These are phyloP conservation scores for Eucalyptus virginea DNA, from an alignment of 345 rosid genomes.

Conservation along the genomic window DNA sequence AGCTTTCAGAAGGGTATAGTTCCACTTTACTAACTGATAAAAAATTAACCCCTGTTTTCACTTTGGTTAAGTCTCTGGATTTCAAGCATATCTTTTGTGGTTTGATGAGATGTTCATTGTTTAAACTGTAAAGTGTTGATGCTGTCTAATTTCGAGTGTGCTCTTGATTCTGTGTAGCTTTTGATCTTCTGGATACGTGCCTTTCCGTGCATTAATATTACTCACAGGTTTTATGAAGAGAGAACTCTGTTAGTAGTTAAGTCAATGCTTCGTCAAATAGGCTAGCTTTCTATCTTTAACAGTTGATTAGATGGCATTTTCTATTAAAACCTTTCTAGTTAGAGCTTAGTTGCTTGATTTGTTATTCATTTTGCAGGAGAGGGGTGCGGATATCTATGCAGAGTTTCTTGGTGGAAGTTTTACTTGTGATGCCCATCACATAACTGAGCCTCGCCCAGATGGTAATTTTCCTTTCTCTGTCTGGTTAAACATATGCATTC, in stretches of 20 bases:
- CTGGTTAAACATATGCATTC: background rate
- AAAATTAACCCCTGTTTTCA: background rate
- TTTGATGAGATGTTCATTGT: background rate
- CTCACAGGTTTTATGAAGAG: background rate
- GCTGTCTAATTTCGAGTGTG: background rate
- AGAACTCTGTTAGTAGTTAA: background rate
- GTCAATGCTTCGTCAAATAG: background rate
- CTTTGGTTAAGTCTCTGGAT: background rate
- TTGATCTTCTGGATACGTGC: background rate
- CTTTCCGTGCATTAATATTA: background rate
- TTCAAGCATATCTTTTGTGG: background rate
- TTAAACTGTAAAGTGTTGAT: background rate
- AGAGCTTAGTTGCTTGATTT: background rate
- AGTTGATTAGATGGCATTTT: background rate
- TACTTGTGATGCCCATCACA: slow-evolving; percentile 94
- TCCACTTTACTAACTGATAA: background rate
- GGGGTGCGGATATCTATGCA: slow-evolving; percentile 88
- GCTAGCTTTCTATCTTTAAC: background rate
- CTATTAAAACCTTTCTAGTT: background rate
- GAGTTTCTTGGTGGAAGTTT: slow-evolving; percentile 96
- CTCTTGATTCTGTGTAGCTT: background rate
- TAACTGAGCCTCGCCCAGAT: slow-evolving; percentile 93
- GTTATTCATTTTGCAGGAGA: slow-evolving; percentile 30
- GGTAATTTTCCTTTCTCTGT: slow-evolving; percentile 6
- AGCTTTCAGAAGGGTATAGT: background rate